Base-by-base conservation (phyloP, 495 filamentous ascomycete genomes). In the Gamarada debralockiae region DNA sequence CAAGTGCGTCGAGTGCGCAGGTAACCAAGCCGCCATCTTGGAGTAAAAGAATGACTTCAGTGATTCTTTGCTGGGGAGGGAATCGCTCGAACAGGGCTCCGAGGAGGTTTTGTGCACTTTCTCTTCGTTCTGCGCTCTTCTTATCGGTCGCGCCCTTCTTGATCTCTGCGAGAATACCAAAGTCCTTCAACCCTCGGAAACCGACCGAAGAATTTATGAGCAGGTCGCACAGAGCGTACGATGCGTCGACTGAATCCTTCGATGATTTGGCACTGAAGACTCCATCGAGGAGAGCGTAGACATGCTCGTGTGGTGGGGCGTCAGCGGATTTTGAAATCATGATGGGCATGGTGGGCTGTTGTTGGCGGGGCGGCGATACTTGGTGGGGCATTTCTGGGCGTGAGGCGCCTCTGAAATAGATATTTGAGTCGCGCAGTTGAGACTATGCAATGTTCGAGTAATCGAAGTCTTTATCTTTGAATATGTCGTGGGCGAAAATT, bases 91-190 rank as follows among this genome's bases (percentile, higher is more conserved):
- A 91, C 14, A 99, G 65, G 48, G 93, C 93, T 47, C 93, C 95
- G 39, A 97, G 79, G 47, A 95, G 85, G 62, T 96, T 91, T 83
- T 97, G 95, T 44, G 92, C 87, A 65, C 93, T 90, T 70, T 97
- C 93, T 52, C 95, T 80, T 57, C 79, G 81, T 49, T 83, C 74
- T 6, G 86, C 87, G 72, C 85, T 91, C 76, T 98, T 98, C 82
- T 97, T 98, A 73, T 98, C 91, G 52, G 78, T 69, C 9, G 95
- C 90, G 43, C 87, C 90, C 74, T 96, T 96, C 69, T 86, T 86
- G 62, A 93, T 73, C 48, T 80, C 76, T 55, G 78, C 69, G 34
- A 90, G 55, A 55, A 96, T 70, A 62, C 85, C 85, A 73, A 97
- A 95, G 40, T 67, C 59, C 27, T 76, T 70, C 50, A 97, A 79